phyloP scores from a whole-genome alignment of 225 moss, liverwort and hornwort species.

The Marchantia polymorpha region DNA sequence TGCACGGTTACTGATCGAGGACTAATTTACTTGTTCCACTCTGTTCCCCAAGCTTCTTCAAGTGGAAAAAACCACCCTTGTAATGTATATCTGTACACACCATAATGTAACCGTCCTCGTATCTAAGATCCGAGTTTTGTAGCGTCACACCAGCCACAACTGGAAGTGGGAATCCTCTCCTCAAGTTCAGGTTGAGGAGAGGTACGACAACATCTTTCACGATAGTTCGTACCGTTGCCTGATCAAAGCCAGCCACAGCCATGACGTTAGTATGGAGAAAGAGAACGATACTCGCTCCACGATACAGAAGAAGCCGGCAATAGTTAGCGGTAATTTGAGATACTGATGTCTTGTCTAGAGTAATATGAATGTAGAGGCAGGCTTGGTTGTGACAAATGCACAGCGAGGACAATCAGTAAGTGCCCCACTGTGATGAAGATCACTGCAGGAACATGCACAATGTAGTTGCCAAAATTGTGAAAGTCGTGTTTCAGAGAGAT shows the following conservation, averaged over 20 bases:
- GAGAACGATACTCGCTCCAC: background rate
- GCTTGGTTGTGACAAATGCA: background rate
- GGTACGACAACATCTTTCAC: constrained; percentile 81
- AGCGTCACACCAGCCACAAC: constrained; percentile 70
- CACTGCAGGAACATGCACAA: no score
- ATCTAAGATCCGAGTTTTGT: constrained; percentile 74
- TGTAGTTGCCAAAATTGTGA: no score
- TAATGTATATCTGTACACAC: constrained; percentile 81
- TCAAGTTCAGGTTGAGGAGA: constrained; percentile 65
- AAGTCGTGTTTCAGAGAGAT: no score
- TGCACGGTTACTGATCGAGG: background rate
- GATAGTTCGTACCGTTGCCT: constrained; percentile 80
- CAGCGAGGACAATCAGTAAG: no score
- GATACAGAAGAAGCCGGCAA: background rate
- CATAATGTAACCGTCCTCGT: constrained; percentile 81
- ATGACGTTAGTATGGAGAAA: background rate
- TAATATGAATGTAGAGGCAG: background rate
- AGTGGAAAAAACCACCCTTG: constrained; percentile 44
- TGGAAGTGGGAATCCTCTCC: constrained; percentile 78
- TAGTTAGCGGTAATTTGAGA: background rate
- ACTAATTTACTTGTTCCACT: background rate
- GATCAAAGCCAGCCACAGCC: constrained; percentile 11
- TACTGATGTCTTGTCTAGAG: background rate
- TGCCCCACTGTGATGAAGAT: no score
- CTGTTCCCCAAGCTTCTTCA: background rate